Evolutionary conservation across 208 protist genomes (phyloP).

Genomic region (Leishmania braziliensis): DNA sequence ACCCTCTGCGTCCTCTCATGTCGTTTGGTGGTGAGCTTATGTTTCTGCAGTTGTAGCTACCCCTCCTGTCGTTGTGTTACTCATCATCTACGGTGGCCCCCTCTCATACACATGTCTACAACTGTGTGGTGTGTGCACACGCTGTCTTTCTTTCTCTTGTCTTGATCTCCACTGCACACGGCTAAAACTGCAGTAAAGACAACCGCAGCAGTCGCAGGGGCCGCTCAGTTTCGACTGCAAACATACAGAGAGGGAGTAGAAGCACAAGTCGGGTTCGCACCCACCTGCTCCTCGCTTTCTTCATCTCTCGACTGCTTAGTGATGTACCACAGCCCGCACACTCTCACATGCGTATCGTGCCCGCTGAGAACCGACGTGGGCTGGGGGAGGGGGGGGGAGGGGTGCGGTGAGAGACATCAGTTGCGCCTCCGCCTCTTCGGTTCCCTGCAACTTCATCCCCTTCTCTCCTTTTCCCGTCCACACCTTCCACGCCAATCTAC

Average conservation of each 20-base stretch:
- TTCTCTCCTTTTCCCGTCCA: too few relatives aligned
- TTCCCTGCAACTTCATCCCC: too few relatives aligned
- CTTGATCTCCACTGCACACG: not conserved
- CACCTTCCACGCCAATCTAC: not conserved
- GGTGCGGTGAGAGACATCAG: not conserved
- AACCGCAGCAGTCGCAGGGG: not conserved
- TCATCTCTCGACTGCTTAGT: not conserved
- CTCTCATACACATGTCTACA: not conserved
- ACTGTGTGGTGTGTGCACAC: not conserved
- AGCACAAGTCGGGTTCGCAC: not conserved
- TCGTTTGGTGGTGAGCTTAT: slow-evolving; percentile 78
- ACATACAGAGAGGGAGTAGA: not conserved
- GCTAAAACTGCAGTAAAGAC: not conserved
- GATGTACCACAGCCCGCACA: not conserved
- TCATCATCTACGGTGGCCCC: too few relatives aligned
- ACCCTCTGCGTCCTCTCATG: slow-evolving; percentile 81
- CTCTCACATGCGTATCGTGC: not conserved
- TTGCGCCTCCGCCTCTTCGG: not conserved
- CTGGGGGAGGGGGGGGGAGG: not conserved
- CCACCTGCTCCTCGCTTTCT: not conserved
- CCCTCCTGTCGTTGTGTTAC: not conserved
- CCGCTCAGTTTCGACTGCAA: not conserved
- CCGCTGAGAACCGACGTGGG: not conserved
- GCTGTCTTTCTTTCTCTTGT: not conserved
- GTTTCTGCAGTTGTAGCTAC: slow-evolving; percentile 54